Evolutionary conservation across 306 rosid genomes (phyloP).

Genomic region (Malus asiatica): DNA sequence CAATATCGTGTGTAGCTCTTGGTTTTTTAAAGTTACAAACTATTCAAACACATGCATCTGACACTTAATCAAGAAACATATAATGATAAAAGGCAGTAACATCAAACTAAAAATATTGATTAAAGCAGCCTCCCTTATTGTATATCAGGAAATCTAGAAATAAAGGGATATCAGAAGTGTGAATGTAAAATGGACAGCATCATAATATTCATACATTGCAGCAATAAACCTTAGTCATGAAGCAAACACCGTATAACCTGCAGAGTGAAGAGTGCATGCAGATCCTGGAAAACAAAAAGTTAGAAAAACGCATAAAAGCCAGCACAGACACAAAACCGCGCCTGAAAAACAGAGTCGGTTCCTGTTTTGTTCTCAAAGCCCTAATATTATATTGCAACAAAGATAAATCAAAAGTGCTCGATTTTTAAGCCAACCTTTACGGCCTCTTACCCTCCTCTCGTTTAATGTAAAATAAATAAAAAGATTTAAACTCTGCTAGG

Average conservation of each 20-base stretch:
- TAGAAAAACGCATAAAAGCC: neutral
- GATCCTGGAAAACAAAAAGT: neutral
- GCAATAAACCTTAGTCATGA: neutral
- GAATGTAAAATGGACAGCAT: neutral
- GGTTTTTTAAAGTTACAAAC: neutral
- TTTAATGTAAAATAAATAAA: conserved; percentile 30
- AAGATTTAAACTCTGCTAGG: conserved; percentile 13
- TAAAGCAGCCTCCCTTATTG: neutral
- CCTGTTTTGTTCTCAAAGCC: neutral
- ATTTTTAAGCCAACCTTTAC: conserved; percentile 38
- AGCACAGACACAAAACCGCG: conserved; percentile 17
- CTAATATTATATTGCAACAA: neutral
- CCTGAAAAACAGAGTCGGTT: conserved; percentile 25
- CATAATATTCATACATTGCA: neutral
- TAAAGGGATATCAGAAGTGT: neutral
- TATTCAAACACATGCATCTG: neutral
- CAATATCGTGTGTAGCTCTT: neutral
- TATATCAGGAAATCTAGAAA: neutral
- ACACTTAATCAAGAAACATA: neutral
- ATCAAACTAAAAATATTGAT: neutral
- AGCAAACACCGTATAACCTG: neutral
- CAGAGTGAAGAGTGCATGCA: neutral
- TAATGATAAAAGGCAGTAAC: neutral
- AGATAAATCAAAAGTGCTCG: conserved; percentile 25
- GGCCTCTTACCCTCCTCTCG: conserved; percentile 20